These are phyloP conservation scores for Fibroporia radiculosa DNA, from an alignment of 768 basidiomycete genomes.

Conservation along the genomic window DNA sequence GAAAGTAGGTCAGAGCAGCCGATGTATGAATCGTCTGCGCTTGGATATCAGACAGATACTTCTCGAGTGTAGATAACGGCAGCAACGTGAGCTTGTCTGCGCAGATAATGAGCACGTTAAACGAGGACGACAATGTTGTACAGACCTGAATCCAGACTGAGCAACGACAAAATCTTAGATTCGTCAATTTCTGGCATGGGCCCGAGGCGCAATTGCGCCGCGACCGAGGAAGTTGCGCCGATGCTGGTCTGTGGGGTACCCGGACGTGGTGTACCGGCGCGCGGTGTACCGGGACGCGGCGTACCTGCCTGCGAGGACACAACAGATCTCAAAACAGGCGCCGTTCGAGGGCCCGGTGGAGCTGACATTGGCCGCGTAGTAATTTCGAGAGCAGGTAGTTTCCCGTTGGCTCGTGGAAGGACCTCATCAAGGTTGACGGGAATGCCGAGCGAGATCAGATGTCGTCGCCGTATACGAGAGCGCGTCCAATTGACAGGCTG, in stretches of 20 bases:
- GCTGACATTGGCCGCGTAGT: slow-evolving; percentile 76
- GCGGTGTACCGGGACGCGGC: slow-evolving; percentile 35
- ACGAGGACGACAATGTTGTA: neutral
- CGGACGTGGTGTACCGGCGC: slow-evolving; percentile 42
- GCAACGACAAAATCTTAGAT: slow-evolving; percentile 53
- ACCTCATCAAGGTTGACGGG: slow-evolving; percentile 96
- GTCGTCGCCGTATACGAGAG: slow-evolving; percentile 83
- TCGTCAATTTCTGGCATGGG: slow-evolving; percentile 69
- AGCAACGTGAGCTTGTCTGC: slow-evolving; percentile 68
- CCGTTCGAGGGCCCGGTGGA: slow-evolving; percentile 53
- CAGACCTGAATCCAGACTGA: slow-evolving; percentile 63
- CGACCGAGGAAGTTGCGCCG: slow-evolving; percentile 22
- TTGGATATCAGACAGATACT: slow-evolving; percentile 59
- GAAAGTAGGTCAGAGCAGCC: slow-evolving; percentile 65
- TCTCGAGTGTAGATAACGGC: slow-evolving; percentile 59
- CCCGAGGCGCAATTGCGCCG: slow-evolving; percentile 50
- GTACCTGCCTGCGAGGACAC: slow-evolving; percentile 42
- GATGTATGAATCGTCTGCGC: slow-evolving; percentile 71
- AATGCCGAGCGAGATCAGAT: slow-evolving; percentile 85
- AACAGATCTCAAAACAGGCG: slow-evolving; percentile 25
- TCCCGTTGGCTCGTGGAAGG: slow-evolving; percentile 56
- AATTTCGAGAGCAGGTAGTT: slow-evolving; percentile 76
- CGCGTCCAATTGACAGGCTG: slow-evolving; percentile 93
- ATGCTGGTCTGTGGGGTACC: slow-evolving; percentile 37
- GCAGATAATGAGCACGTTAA: neutral